These are phyloP conservation scores for Populus hybrid DNA, from an alignment of 441 rosid genomes.

Conservation along the genomic window DNA sequence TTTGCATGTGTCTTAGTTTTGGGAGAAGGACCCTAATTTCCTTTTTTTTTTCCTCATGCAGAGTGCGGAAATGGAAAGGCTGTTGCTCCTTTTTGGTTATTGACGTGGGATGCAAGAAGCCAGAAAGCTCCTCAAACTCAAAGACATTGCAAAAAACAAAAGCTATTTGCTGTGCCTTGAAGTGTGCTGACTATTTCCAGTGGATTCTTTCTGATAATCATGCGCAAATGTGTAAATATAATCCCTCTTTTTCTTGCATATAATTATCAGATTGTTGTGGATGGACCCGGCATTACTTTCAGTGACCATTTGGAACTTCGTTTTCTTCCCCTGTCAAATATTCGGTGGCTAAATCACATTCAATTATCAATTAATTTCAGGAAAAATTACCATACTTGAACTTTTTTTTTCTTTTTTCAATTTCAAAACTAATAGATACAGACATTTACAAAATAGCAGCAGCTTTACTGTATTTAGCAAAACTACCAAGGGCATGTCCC, in stretches of 20 bases:
- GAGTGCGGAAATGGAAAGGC: background rate
- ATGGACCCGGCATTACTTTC: background rate
- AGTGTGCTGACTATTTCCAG: background rate
- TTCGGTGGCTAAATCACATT: background rate
- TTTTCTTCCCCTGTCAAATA: background rate
- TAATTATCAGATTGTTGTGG: too few relatives aligned
- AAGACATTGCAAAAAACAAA: too few relatives aligned
- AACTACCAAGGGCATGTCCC: constrained; percentile 19
- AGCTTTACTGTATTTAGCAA: constrained; percentile 18
- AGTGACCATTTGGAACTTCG: background rate
- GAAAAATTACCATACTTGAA: background rate
- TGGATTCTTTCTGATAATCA: background rate
- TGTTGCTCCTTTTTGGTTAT: background rate
- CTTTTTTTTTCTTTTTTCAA: background rate
- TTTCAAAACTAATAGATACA: constrained; percentile 22
- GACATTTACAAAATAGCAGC: constrained; percentile 31
- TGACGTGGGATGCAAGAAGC: too few relatives aligned
- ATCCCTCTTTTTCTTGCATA: background rate
- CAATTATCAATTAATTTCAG: background rate
- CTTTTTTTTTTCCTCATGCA: background rate
- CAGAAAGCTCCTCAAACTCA: too few relatives aligned
- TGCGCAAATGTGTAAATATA: background rate
- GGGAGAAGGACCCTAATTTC: background rate
- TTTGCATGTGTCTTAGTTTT: background rate
- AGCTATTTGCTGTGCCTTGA: too few relatives aligned